A percentile compares a stretch with the other conserved stretches of the same genome.
Conservation (phyloP, 768 basidiomycete species). For the Leccinum subtestaceum region DNA sequence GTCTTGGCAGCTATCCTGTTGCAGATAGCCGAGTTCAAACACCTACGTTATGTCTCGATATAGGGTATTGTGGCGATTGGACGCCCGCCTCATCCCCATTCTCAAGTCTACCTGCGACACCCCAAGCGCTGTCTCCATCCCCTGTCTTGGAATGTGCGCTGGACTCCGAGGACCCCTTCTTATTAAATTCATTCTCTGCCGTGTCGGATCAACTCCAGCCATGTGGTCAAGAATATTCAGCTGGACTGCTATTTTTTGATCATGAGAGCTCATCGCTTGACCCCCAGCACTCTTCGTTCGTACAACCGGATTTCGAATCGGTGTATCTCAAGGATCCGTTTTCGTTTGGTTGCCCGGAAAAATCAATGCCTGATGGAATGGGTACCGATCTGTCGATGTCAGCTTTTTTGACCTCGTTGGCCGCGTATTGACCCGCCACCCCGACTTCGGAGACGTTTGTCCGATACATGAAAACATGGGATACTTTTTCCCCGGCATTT, state of each 20-base stretch:
- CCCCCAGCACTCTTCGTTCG: slow-evolving; percentile 13
- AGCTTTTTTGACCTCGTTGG: slow-evolving; percentile 31
- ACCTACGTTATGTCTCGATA: slow-evolving; percentile 41
- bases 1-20: slow-evolving; percentile 23
- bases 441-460: neutral
- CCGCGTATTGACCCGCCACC: slow-evolving; percentile 25
- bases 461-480: neutral
- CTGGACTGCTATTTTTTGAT: slow-evolving; percentile 20
- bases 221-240: slow-evolving; percentile 21
- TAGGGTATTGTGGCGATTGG: slow-evolving; percentile 40
- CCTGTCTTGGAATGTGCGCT: slow-evolving; percentile 23
- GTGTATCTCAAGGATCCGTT: slow-evolving; percentile 24
- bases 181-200: slow-evolving; percentile 18
- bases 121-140: slow-evolving; percentile 35
- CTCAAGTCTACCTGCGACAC: slow-evolving; percentile 44
- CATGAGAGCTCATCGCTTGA: slow-evolving; percentile 7
- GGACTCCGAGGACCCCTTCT: slow-evolving; percentile 23
- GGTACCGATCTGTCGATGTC: slow-evolving; percentile 31
- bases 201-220: slow-evolving; percentile 10
- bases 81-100: slow-evolving; percentile 41
- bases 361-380: slow-evolving; percentile 16
- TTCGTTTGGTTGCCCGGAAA: slow-evolving; percentile 26
- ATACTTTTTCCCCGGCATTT: slow-evolving; percentile 1
- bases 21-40: slow-evolving; percentile 24
- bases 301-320: slow-evolving; percentile 20